These are phyloP conservation scores for Harrya chromipes DNA, from an alignment of 768 basidiomycete genomes.

Conservation along the genomic window DNA sequence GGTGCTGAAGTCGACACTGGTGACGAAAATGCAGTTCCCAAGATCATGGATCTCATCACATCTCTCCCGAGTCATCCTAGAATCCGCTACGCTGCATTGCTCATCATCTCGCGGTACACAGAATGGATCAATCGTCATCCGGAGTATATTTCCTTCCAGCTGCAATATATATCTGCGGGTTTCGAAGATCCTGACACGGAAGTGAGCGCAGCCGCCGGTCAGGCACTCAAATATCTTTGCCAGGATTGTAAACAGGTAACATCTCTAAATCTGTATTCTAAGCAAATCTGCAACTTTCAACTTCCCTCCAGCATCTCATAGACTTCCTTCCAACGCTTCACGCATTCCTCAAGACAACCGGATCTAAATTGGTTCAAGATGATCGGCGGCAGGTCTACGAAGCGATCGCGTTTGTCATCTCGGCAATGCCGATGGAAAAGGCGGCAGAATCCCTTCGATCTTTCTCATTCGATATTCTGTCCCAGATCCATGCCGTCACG, in stretches of 20 bases:
- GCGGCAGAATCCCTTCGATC: conserved; percentile 84
- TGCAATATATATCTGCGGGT: conserved; percentile 89
- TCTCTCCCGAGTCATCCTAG: conserved; percentile 85
- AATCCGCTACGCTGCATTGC: conserved; percentile 91
- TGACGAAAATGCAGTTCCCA: conserved; percentile 86
- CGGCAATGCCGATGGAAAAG: conserved; percentile 86
- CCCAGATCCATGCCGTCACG: conserved; percentile 65
- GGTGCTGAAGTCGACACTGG: conserved; percentile 85
- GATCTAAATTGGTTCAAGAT: conserved; percentile 75
- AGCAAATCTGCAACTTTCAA: not conserved
- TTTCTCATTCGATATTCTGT: conserved; percentile 83
- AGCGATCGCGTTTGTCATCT: conserved; percentile 93
- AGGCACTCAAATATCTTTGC: conserved; percentile 94
- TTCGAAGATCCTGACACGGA: conserved; percentile 80
- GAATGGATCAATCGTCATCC: conserved; percentile 95
- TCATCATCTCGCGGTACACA: conserved; percentile 94
- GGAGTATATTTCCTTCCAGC: conserved; percentile 75
- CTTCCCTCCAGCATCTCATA: conserved; percentile 67
- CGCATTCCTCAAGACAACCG: conserved; percentile 78
- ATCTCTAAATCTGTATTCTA: conserved; percentile 5
- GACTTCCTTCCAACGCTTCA: conserved; percentile 91
- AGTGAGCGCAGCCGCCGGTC: conserved; percentile 90
- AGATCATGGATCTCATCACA: conserved; percentile 94
- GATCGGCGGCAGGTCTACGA: conserved; percentile 93
- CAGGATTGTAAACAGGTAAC: conserved; percentile 89